phyloP scores from a whole-genome alignment of 208 protist genomes.

The Hexamita inflata region DNA sequence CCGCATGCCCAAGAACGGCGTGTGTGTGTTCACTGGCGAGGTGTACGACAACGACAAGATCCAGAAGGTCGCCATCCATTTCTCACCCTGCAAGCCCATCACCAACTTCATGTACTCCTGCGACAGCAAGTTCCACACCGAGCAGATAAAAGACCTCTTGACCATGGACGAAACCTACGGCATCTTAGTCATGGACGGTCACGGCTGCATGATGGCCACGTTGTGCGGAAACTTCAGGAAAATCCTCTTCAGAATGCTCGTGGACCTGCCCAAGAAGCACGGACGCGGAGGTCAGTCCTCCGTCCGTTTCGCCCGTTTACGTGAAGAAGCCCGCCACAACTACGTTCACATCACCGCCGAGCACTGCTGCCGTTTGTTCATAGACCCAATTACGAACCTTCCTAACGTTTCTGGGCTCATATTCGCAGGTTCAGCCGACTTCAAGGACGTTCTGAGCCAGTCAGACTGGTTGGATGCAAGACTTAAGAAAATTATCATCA shows the following conservation, averaged over 20 bases:
- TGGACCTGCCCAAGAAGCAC: constrained; percentile 99
- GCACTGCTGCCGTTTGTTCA: constrained; percentile 80
- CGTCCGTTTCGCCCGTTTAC: constrained; percentile 95
- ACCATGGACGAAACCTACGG: constrained; percentile 97
- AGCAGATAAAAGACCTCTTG: constrained; percentile 83
- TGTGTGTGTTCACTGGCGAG: constrained; percentile 80
- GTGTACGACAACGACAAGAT: constrained; percentile 83
- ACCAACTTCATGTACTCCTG: constrained; percentile 92
- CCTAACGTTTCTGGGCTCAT: constrained; percentile 94
- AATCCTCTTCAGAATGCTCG: constrained; percentile 89
- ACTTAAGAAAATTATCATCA: constrained; percentile 48
- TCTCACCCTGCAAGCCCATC: constrained; percentile 97
- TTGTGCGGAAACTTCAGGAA: constrained; percentile 86
- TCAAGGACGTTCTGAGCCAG: constrained; percentile 89
- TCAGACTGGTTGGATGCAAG: constrained; percentile 89
- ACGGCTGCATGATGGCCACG: constrained; percentile 76
- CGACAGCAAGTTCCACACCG: constrained; percentile 81
- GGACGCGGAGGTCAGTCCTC: constrained; percentile 96
- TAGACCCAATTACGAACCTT: constrained; percentile 69
- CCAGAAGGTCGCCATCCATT: constrained; percentile 93
- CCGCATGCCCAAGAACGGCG: constrained; percentile 56
- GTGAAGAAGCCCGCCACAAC: constrained; percentile 96
- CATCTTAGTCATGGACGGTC: constrained; percentile 99
- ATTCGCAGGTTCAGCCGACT: constrained; percentile 95
- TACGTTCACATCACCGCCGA: constrained; percentile 87